phyloP scores from a whole-genome alignment of 2,329 filamentous ascomycete species.

The Penicillium brasilianum region DNA sequence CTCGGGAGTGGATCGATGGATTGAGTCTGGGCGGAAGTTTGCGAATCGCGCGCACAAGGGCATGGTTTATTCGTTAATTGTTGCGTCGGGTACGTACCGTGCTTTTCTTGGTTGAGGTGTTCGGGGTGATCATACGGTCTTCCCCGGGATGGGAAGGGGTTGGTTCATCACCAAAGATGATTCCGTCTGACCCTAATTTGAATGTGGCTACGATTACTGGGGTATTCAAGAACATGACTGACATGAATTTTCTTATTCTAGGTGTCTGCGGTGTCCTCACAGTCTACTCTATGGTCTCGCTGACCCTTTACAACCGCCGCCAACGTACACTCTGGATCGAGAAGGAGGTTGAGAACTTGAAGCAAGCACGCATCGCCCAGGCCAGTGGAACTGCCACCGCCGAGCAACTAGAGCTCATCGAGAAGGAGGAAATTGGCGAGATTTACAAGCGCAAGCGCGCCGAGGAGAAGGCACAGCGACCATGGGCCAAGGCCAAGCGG shows the following conservation, averaged over 20 bases:
- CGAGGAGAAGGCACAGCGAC: constrained; percentile 45
- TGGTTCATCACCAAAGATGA: neutral
- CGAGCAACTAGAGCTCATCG: constrained; percentile 51
- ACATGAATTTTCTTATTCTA: constrained; percentile 28
- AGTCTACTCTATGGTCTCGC: constrained; percentile 67
- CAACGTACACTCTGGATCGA: constrained; percentile 68
- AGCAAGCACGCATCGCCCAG: constrained; percentile 50
- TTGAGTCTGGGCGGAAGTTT: constrained; percentile 59
- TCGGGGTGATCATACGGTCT: constrained; percentile 5
- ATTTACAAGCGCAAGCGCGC: constrained; percentile 47
- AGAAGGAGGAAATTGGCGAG: constrained; percentile 52
- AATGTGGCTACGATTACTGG: neutral
- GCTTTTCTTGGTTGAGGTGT: neutral
- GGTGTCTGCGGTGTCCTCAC: constrained; percentile 66
- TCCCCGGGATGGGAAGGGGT: constrained; percentile 5
- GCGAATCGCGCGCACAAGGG: constrained; percentile 66
- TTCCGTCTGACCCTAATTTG: too few relatives aligned
- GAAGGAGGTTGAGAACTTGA: constrained; percentile 48
- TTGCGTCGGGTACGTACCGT: constrained; percentile 60
- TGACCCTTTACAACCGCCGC: constrained; percentile 70
- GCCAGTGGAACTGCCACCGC: constrained; percentile 45
- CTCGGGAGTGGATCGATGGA: constrained; percentile 59
- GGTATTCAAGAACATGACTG: neutral
- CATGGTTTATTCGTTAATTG: constrained; percentile 65
- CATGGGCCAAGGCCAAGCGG: constrained; percentile 46